These are phyloP conservation scores for Saccharomyces uvarum DNA, from an alignment of 1,139 yeast genomes.

Conservation along the genomic window DNA sequence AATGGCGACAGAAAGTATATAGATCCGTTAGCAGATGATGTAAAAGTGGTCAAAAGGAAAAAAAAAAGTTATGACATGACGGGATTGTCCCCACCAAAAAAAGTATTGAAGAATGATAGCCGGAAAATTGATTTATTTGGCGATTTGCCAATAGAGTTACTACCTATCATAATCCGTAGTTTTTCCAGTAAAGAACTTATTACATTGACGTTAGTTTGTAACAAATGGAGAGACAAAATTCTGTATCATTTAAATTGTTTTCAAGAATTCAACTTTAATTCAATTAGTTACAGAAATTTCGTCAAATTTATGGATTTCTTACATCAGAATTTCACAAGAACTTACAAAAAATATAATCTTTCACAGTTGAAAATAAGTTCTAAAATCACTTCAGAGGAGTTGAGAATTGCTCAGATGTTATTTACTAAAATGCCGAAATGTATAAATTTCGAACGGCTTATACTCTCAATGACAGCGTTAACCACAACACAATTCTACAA, in stretches of 20 bases:
- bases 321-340: neutral
- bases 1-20: conserved; percentile 12
- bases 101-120: neutral
- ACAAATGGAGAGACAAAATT: conserved; percentile 20
- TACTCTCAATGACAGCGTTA: conserved; percentile 18
- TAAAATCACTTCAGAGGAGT: conserved; percentile 20
- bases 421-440: conserved; percentile 9
- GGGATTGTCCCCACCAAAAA: neutral
- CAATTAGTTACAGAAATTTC: conserved; percentile 12
- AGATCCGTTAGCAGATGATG: conserved; percentile 18
- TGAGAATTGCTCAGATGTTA: conserved; percentile 14
- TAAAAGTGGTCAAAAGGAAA: conserved; percentile 5
- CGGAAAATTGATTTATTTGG: conserved; percentile 18
- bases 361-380: conserved; percentile 14
- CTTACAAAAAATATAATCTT: neutral
- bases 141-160: conserved; percentile 23
- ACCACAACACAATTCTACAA: conserved; percentile 17
- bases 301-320: neutral
- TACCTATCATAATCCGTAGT: conserved; percentile 15
- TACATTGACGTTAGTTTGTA: conserved; percentile 16
- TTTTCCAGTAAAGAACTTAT: conserved; percentile 18
- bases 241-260: conserved; percentile 8
- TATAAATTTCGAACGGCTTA: conserved; percentile 10
- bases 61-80: neutral
- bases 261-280: conserved; percentile 12